Conservation (phyloP, 352 stramenopile species). For the Globisporangium cederbergense region DNA sequence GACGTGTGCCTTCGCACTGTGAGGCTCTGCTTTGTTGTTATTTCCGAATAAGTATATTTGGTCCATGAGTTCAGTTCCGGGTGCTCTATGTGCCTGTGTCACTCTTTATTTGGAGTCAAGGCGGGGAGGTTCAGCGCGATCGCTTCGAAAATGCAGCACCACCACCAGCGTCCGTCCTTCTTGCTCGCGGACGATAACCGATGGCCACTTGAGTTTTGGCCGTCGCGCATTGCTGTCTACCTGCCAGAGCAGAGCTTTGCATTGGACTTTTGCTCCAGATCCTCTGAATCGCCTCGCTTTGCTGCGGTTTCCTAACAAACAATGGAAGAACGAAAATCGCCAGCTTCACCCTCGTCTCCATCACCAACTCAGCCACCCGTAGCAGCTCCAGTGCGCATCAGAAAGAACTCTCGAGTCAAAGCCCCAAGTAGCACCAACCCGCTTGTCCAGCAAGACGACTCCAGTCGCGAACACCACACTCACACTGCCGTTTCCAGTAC, state of each 20-base stretch:
- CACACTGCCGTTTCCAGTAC: no score
- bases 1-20: background rate
- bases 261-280: no score
- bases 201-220: conserved; percentile 7
- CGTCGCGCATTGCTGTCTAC: background rate
- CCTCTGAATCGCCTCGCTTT: background rate
- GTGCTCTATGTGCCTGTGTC: background rate
- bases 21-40: background rate
- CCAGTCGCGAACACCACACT: no score
- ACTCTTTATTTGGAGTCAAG: background rate
- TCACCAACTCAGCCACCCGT: background rate
- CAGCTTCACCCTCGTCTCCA: background rate
- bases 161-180: background rate
- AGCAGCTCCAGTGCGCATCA: background rate
- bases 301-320: no score
- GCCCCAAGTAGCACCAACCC: background rate
- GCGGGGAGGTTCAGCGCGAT: background rate
- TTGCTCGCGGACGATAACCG: background rate
- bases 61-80: conserved; percentile 1
- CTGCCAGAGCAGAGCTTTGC: background rate
- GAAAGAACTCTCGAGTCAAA: background rate
- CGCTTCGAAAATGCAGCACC: background rate
- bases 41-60: conserved; percentile 3
- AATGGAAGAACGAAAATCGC: conserved; percentile 1
- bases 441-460: background rate